Percentiles rank a stretch among this genome's conserved stretches.
phyloP scores from a whole-genome alignment of 1,284 basidiomycete genomes.

The Rhodotorula sp. region DNA sequence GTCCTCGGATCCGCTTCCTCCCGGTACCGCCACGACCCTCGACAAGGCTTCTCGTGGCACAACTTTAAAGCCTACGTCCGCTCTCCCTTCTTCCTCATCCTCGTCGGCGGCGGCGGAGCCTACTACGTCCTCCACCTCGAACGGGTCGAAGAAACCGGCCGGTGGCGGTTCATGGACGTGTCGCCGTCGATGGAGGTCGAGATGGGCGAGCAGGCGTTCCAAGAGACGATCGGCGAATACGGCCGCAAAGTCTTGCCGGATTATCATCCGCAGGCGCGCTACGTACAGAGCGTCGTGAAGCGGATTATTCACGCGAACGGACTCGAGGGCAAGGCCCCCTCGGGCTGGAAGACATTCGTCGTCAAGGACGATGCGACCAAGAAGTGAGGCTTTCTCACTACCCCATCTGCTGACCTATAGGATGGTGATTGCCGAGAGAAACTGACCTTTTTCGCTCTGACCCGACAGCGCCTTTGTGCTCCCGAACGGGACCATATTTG shows the following conservation, averaged over 20 bases:
- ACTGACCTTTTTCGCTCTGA: neutral
- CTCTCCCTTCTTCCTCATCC: conserved; percentile 42
- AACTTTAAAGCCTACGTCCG: conserved; percentile 2
- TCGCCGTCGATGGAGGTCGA: conserved; percentile 60
- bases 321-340: conserved; percentile 45
- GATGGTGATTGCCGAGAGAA: too few relatives aligned
- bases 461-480: conserved; percentile 22
- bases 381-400: conserved; percentile 17
- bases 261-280: conserved; percentile 63
- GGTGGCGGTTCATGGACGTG: conserved; percentile 80
- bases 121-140: conserved; percentile 55
- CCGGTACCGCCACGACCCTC: neutral
- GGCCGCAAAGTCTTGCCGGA: conserved; percentile 63
- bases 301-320: conserved; percentile 71
- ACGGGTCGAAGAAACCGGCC: conserved; percentile 61
- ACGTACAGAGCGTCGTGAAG: conserved; percentile 67
- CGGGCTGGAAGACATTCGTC: conserved; percentile 44
- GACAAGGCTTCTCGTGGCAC: conserved; percentile 12
- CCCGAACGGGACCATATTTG: conserved; percentile 68
- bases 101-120: conserved; percentile 51
- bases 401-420: neutral
- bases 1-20: neutral
- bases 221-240: conserved; percentile 60
- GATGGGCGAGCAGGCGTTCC: conserved; percentile 53
- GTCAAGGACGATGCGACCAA: conserved; percentile 48